Base-by-base conservation (phyloP, 805 yeast species). In the Tetrapisispora taiwanensis region DNA sequence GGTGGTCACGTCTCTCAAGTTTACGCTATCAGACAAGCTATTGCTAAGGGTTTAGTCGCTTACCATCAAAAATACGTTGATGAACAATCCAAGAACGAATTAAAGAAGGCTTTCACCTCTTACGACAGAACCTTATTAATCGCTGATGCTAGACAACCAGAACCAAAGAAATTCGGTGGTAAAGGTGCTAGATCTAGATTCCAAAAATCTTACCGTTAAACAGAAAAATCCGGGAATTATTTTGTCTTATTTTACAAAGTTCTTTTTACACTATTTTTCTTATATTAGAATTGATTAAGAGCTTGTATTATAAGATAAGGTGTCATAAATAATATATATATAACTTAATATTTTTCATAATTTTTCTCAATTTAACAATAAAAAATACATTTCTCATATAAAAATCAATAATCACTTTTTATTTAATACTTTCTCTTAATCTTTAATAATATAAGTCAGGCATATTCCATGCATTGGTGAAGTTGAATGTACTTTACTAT, bases 81-180 rank as follows among this genome's bases (percentile, higher is more conserved):
- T 69, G 98, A 92, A 81, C 95, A 95, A 73, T 84, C 96, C 66
- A 92, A 92, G 86, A 90, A 90, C 79, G 97, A 90, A 79, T 83
- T 92, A 73, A 92, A 92, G 95, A 89, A 88, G 79, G 83, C 94
- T 66, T 87, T 89, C 78, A 80, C 90, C 59, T 70, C 95, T 67
- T 94, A 89, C 83, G 98, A 92, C 90, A 89, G 95, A 82, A 87
- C 97, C 73, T 84, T 92, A 73, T 84, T 92, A 78, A 92, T 92
- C 74, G 97, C 98, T 67, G 98, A 92, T 75, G 79, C 97, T 66
- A 88, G 98, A 85, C 90, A 95, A 84, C 83, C 89, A 84, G 98
- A 92, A 81, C 98, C 98, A 83, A 92, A 92, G 97, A 92, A 92
- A 82, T 92, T 92, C 81, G 98, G 98, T 81, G 98, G 98, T 82